Percentiles rank a stretch among this genome's conserved stretches.
These are phyloP conservation scores for Dictyostelium brefeldianum DNA, from an alignment of 78 protist genomes.

Conservation along the genomic window DNA sequence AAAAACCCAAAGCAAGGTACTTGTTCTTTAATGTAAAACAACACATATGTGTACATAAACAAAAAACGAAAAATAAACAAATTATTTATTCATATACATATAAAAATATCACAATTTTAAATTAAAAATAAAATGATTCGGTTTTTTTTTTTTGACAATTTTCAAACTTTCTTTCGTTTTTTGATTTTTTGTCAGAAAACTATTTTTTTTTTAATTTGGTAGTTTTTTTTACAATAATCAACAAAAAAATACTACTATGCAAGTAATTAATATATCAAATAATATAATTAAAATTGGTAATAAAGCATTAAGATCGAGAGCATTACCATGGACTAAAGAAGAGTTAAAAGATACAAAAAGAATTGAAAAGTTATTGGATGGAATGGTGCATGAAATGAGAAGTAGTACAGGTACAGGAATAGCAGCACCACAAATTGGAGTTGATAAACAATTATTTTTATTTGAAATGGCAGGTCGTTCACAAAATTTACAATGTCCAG, in stretches of 20 bases:
- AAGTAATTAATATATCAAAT: slow-evolving; percentile 24
- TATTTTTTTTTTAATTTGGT: not conserved
- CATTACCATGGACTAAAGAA: slow-evolving; percentile 47
- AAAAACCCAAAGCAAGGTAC: not conserved
- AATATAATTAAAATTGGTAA: slow-evolving; percentile 51
- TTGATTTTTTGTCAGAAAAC: not conserved
- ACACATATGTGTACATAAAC: no score
- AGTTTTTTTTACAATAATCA: not conserved
- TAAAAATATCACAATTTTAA: not conserved
- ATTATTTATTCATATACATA: not conserved
- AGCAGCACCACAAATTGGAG: slow-evolving; percentile 71
- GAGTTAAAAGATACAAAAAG: slow-evolving; percentile 3
- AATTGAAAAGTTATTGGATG: slow-evolving; percentile 43
- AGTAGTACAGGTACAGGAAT: slow-evolving; percentile 42
- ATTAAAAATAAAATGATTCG: not conserved
- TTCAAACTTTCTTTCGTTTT: not conserved
- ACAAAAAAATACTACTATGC: not conserved
- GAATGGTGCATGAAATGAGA: slow-evolving; percentile 24
- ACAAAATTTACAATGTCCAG: not conserved
- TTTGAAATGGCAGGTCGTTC: not conserved
- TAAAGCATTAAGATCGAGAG: slow-evolving; percentile 23
- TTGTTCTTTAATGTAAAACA: slow-evolving; percentile 19
- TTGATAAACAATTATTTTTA: slow-evolving; percentile 50
- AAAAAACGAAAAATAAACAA: not conserved
- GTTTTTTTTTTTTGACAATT: not conserved